Evolutionary conservation across 768 basidiomycete genomes (phyloP), one percentile per base, ranked within the genome.

Genomic region (Nevesoporus exiguus): DNA sequence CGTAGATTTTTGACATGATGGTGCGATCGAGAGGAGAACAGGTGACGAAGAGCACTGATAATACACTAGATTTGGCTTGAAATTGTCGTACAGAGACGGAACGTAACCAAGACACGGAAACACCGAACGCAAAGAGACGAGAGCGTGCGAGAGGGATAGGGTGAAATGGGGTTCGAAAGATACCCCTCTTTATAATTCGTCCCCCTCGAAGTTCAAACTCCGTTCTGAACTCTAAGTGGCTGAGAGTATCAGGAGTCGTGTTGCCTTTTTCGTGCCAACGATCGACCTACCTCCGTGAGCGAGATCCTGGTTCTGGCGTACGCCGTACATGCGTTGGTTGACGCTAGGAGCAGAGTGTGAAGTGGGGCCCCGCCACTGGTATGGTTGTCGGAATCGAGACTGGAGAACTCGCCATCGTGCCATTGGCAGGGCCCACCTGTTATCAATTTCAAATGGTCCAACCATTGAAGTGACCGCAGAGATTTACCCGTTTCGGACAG

Each of bases 1-100:
- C 90, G 74, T 93, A 93, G 71, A 93, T 82, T 78, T 93, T 93
- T 68, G 86, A 81, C 85, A 88, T 88, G 76, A 64, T 57, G 61
- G 60, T 56, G 60, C 27, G 56, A 63, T 59, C 46, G 58, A 52
- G 67, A 52, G 67, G n/a, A 41, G 46, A 52, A 46, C 52, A 48
- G 4, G 51, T 42, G 66, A 66, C 13, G 66, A 34, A 65, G 65
- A 68, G 52, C 58, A 66, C 67, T 67, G 69, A 54, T 69, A 71
- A 80, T 77, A 80, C 78, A 78, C 77, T 69, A 71, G 74, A 74
- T 66, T 64, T 57, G 75, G 69, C 73, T 74, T 74, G 74, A 74
- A 72, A 74, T 69, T 73, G 73, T 77, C 58, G 74, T 74, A 81
- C 72, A 80, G 69, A 74, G 64, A 76, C 71, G 70, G 71, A 77